phyloP scores from a whole-genome alignment of 805 yeast species.

The Sugiyamaella chiloensis region DNA sequence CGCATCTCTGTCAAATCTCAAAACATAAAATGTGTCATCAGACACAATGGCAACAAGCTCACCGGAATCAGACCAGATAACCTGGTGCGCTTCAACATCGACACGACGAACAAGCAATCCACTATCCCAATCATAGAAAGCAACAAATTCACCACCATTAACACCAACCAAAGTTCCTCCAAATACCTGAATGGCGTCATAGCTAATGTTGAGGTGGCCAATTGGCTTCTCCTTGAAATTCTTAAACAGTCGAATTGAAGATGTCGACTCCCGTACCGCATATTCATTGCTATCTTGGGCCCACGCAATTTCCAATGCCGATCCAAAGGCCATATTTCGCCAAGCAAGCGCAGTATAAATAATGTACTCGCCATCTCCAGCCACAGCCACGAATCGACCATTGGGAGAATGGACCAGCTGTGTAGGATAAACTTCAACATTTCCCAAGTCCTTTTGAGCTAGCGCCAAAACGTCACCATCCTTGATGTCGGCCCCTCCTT shows the following conservation, averaged over 20 bases:
- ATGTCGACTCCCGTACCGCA: conserved; percentile 72
- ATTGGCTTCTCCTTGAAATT: conserved; percentile 78
- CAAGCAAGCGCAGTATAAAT: conserved; percentile 96
- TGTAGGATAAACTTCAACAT: conserved; percentile 89
- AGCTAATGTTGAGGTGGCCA: conserved; percentile 61
- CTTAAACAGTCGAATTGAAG: conserved; percentile 66
- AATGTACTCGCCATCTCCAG: conserved; percentile 97
- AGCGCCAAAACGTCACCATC: conserved; percentile 81
- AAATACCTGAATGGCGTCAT: conserved; percentile 57
- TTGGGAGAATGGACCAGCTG: conserved; percentile 89
- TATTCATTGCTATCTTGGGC: conserved; percentile 83
- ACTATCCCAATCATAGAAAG: conserved; percentile 92
- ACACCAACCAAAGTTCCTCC: conserved; percentile 89
- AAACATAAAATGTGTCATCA: conserved; percentile 69
- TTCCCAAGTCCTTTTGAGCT: conserved; percentile 87
- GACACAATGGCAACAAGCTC: conserved; percentile 77
- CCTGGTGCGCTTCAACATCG: conserved; percentile 71
- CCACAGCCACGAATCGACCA: conserved; percentile 94
- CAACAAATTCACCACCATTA: conserved; percentile 70
- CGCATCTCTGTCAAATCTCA: conserved; percentile 66
- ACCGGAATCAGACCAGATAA: conserved; percentile 92
- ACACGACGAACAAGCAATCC: conserved; percentile 82
- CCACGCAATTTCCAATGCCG: conserved; percentile 91
- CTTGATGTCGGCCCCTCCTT: conserved; percentile 59
- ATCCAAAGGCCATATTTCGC: conserved; percentile 93